Percentiles rank a stretch among this genome's conserved stretches.
Conservation (phyloP, 495 filamentous ascomycete genomes). For the Daldinia grandis region DNA sequence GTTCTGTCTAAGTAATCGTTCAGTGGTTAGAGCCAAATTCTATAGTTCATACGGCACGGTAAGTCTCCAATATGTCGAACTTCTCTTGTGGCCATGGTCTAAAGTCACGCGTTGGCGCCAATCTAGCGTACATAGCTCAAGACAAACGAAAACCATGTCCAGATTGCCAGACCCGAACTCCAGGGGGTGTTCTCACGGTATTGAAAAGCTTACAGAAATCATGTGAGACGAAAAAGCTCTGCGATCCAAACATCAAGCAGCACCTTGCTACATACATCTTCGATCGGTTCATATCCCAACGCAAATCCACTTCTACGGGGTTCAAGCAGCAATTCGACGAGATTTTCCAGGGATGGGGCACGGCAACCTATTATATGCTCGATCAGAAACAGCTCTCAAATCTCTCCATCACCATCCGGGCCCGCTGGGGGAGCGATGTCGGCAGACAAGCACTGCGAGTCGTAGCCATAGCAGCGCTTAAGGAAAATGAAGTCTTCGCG, state of each 20-base stretch:
- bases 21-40: background rate
- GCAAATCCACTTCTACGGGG: background rate
- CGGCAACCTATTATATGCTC: conserved; percentile 4
- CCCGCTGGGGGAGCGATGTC: conserved; percentile 29
- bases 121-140: conserved; percentile 21
- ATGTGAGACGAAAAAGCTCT: background rate
- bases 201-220: conserved; percentile 10
- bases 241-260: conserved; percentile 10
- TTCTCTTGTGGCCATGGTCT: conserved; percentile 26
- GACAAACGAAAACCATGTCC: conserved; percentile 22
- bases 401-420: background rate
- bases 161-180: conserved; percentile 20
- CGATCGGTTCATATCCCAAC: conserved; percentile 24
- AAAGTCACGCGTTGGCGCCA: conserved; percentile 27
- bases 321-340: conserved; percentile 14
- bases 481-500: conserved; percentile 9
- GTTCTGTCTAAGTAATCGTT: background rate
- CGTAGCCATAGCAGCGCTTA: conserved; percentile 15
- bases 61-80: conserved; percentile 10
- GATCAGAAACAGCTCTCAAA: conserved; percentile 13
- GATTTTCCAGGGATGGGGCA: conserved; percentile 1
- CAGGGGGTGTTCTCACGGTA: background rate
- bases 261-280: conserved; percentile 22
- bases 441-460: conserved; percentile 2
- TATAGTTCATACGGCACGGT: conserved; percentile 16